These are phyloP conservation scores for Suhomyces yuchorum DNA, from an alignment of 1,139 yeast species.

Conservation along the genomic window DNA sequence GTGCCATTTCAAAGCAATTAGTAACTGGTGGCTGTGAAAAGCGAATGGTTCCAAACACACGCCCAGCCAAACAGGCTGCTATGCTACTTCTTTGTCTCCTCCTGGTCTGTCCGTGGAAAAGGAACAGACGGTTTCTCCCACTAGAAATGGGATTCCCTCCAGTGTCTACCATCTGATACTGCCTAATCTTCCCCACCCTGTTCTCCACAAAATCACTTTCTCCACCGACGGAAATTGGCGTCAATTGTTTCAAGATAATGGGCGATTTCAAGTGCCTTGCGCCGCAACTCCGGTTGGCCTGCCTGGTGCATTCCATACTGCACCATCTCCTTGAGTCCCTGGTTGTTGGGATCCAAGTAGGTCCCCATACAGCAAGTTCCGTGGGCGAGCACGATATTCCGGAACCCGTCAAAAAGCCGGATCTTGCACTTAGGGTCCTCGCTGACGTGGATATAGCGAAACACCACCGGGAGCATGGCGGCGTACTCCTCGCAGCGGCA, in stretches of 20 bases:
- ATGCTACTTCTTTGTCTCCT: too few species aligned
- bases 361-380: not conserved
- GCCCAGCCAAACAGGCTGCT: too few species aligned
- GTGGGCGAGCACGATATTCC: not conserved
- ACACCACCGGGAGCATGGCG: not conserved
- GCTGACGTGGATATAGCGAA: not conserved
- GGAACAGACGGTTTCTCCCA: too few species aligned
- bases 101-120: too few species aligned
- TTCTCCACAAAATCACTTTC: not conserved
- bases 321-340: not conserved
- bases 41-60: too few species aligned
- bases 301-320: not conserved
- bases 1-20: too few species aligned
- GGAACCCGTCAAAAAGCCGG: not conserved
- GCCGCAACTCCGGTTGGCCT: not conserved
- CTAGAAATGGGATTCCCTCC: too few species aligned
- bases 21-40: too few species aligned
- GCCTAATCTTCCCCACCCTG: not conserved
- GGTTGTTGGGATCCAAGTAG: not conserved
- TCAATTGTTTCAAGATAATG: not conserved
- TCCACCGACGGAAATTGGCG: not conserved
- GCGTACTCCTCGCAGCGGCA: not conserved
- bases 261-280: not conserved
- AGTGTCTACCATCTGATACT: too few species aligned
- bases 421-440: not conserved